Conservation (phyloP, 257 asterid genomes). For the Plantago elongata region DNA sequence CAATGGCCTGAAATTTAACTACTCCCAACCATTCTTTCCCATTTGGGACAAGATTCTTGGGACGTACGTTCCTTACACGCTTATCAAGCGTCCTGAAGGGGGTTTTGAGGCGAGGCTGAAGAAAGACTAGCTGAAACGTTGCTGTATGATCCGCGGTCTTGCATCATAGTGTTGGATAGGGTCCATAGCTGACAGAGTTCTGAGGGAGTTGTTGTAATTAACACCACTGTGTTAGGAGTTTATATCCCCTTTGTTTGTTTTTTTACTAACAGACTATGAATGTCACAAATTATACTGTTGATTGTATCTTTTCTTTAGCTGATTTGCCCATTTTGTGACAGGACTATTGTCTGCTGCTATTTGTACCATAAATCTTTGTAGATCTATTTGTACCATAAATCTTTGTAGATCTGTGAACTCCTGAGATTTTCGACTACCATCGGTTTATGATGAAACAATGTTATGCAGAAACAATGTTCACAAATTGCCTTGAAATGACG, state of each 20-base stretch:
- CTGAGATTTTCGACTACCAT: too few relatives aligned
- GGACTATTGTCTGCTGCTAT: background rate
- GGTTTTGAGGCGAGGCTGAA: slow-evolving; percentile 78
- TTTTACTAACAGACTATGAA: background rate
- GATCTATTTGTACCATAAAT: slow-evolving; percentile 12
- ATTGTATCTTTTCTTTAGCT: background rate
- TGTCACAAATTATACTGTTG: background rate
- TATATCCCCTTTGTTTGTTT: background rate
- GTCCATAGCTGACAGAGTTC: background rate
- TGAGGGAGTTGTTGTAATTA: background rate
- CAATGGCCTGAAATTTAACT: slow-evolving; percentile 75
- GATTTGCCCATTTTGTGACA: background rate
- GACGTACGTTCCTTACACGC: slow-evolving; percentile 58
- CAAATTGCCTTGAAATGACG: too few relatives aligned
- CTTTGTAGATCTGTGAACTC: too few relatives aligned
- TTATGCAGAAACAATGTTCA: too few relatives aligned
- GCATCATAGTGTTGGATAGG: too few relatives aligned
- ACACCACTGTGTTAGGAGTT: background rate
- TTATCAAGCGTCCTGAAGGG: slow-evolving; percentile 63
- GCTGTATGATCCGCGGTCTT: background rate
- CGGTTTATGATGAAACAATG: too few relatives aligned
- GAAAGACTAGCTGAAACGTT: slow-evolving; percentile 36
- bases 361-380: slow-evolving; percentile 10
- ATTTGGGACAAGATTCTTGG: slow-evolving; percentile 90
- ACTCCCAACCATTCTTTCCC: slow-evolving; percentile 83